Conservation (phyloP, 352 stramenopile genomes). For the Sclerospora graminicola region DNA sequence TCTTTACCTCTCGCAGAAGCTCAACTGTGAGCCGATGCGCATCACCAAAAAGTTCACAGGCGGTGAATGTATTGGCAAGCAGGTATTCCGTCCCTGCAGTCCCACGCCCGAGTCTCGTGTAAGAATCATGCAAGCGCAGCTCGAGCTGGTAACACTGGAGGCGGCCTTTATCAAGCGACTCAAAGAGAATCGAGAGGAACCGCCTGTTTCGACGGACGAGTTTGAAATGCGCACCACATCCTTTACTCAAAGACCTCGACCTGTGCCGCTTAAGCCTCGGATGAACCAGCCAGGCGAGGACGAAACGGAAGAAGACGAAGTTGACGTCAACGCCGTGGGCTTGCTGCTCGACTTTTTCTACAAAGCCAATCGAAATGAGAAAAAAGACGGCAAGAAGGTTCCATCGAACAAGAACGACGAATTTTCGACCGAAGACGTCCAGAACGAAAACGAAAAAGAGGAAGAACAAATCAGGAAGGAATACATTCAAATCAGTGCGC, state of each 20-base stretch:
- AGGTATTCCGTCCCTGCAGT: conserved; percentile 75
- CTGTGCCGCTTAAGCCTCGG: conserved; percentile 17
- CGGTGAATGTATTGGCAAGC: conserved; percentile 82
- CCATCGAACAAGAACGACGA: conserved; percentile 1
- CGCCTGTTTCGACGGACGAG: conserved; percentile 40
- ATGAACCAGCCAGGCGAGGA: conserved; percentile 19
- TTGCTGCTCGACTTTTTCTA: conserved; percentile 75
- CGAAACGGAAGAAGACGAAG: conserved; percentile 24
- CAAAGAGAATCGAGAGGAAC: conserved; percentile 72
- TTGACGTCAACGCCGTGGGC: conserved; percentile 59
- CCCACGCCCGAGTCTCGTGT: conserved; percentile 54
- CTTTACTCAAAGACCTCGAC: conserved; percentile 12
- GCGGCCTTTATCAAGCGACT: conserved; percentile 67
- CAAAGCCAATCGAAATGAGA: conserved; percentile 64
- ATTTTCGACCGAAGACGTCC: not conserved
- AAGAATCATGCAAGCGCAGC: conserved; percentile 59
- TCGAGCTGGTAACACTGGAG: conserved; percentile 64
- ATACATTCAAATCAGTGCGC: conserved; percentile 11
- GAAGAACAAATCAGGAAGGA: conserved; percentile 24
- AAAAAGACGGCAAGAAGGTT: conserved; percentile 12
- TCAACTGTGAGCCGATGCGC: conserved; percentile 84
- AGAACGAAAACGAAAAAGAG: conserved; percentile 7
- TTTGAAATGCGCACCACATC: conserved; percentile 24
- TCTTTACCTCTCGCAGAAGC: conserved; percentile 75
- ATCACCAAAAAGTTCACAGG: conserved; percentile 87